Base-by-base conservation (phyloP, 768 basidiomycete genomes). In the Termitomyces sp. region DNA sequence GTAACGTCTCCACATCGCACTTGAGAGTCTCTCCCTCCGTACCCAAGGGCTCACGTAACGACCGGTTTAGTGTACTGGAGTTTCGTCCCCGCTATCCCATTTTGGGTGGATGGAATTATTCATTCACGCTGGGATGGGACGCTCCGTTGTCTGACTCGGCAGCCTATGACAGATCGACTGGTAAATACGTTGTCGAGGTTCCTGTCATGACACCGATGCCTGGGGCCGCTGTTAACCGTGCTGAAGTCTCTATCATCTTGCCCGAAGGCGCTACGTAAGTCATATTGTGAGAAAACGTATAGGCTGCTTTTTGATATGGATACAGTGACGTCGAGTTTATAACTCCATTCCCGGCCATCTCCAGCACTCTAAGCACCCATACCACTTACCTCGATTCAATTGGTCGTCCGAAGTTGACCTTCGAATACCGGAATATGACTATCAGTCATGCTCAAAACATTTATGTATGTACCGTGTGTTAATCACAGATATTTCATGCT, bases 91-190 rank as follows among this genome's bases (percentile, higher is more conserved):
- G 97, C 44, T 99, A 94, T 70, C 97, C 97, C 32, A 65, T 99
- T 44, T 69, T 98, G 62, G 97, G 97, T 30, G 93, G 96, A 42
- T 99, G 97, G 97, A 98, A 97, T 66, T 98, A 96, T 70, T 85
- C 77, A 42, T 98, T 95, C 74, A 93, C 92, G 5, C 77, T 98
- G 3, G 97, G 97, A 2, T 99, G 90, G 80, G 94, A 98, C 62
- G 79, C 90, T n/a, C 88, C 87, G 28, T 78, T 93, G 45, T 80
- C 72, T n/a, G 83, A 92, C 66, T 85, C 82, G 10, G 83, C 81
- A 15, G 79, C 77, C 56, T 89, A 82, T 62, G 84, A 90, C 61
- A 76, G 72, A 50, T 72, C 73, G 45, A 83, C 75, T 21, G 84
- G 84, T 32, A 80, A 77, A 60, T 87, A 93, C 65, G 77, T 88